Base-by-base conservation (phyloP, 2,329 filamentous ascomycete genomes). In the Cladosporium sp. region DNA sequence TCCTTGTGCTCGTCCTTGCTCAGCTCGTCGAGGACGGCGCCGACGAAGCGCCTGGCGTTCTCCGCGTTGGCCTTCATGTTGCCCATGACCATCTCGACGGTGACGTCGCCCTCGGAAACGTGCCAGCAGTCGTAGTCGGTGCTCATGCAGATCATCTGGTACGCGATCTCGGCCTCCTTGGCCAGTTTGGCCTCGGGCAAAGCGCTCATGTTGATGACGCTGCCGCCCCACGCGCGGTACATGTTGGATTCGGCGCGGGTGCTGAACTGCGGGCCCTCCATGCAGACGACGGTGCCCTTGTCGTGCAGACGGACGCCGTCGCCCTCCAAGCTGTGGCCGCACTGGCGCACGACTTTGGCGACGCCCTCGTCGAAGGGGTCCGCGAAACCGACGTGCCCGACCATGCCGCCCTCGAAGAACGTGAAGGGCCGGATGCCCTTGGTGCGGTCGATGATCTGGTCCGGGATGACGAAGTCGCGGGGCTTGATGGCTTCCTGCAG, bases 81-180 rank as follows among this genome's bases (percentile, higher is more conserved):
- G 54, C 83, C 86, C 84, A 96, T 89, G 50, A 99, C 93, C 88
- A 97, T 95, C 70, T 91, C 88, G 18, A 99, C 93, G 55, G 90
- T 91, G 56, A 99, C 93, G 39, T 81, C 76, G 58, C 88, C 88
- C 52, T 83, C 86, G 43, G 80, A 80, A 17, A 80, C 83, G 67
- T 91, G 87, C 93, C 93, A 99, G 82, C 92, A 97, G 76, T 99
- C 93, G 70, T 99, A 99, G 76, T 99, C 93, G 22, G 93, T 99
- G 29, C 89, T 89, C 93, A 99, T 99, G 78, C 92, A 96, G 65
- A 99, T 95, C 82, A 96, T 95, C 75, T 95, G 90, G 72, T 97
- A 97, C 30, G 86, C 87, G 61, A 99, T 87, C 76, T 99, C 93
- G 19, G 93, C 93, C 75, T 99, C 93, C 48, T 89, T 85, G 8